These are phyloP conservation scores for Lathyrus sativus DNA, from an alignment of 306 rosid genomes.

Conservation along the genomic window DNA sequence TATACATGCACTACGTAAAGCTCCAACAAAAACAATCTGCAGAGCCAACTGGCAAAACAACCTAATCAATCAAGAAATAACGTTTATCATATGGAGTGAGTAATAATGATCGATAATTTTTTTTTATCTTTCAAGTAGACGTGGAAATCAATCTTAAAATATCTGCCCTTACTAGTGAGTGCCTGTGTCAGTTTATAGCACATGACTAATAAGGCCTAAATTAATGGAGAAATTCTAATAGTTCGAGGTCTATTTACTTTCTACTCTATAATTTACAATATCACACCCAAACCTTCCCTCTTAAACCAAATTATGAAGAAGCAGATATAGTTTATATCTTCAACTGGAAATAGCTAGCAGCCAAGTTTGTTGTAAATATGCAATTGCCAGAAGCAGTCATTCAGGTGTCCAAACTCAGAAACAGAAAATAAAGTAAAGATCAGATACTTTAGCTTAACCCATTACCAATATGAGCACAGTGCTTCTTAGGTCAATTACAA, in stretches of 20 bases:
- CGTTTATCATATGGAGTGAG: constrained; percentile 21
- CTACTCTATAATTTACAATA: not conserved
- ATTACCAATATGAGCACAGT: not conserved
- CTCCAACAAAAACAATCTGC: constrained; percentile 68
- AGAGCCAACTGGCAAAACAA: constrained; percentile 57
- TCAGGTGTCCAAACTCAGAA: constrained; percentile 8
- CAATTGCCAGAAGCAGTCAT: not conserved
- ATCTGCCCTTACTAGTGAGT: constrained; percentile 15
- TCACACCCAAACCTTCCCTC: not conserved
- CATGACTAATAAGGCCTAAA: not conserved
- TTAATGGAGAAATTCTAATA: not conserved
- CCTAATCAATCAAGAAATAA: constrained; percentile 21
- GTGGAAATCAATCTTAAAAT: constrained; percentile 29
- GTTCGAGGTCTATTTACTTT: not conserved
- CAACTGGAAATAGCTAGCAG: constrained; percentile 3
- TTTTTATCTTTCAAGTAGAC: constrained; percentile 9
- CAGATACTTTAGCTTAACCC: not conserved
- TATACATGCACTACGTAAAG: constrained; percentile 58
- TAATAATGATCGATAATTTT: constrained; percentile 5
- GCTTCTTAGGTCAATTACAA: constrained; percentile 16
- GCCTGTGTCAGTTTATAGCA: not conserved
- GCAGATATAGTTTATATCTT: constrained; percentile 24
- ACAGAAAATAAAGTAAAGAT: constrained; percentile 4
- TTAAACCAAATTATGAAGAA: constrained; percentile 13
- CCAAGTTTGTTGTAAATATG: constrained; percentile 19